Percentiles rank a stretch among this genome's conserved stretches.
Conservation (phyloP, 1,284 basidiomycete species). For the Malassezia psittaci region DNA sequence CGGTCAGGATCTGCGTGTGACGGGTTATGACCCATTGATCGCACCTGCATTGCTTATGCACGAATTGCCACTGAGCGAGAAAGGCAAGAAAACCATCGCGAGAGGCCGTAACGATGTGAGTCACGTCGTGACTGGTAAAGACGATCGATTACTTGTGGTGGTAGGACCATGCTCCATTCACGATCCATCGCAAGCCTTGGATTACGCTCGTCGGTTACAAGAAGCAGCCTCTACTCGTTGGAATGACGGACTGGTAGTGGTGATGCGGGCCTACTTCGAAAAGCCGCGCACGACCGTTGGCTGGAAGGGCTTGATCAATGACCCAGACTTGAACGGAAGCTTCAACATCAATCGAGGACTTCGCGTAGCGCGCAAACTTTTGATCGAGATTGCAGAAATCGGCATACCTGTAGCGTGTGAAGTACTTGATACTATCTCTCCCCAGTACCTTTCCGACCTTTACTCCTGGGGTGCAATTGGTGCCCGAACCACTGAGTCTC, state of each 20-base stretch:
- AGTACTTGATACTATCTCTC: conserved; percentile 60
- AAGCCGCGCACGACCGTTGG: conserved; percentile 66
- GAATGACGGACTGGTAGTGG: conserved; percentile 67
- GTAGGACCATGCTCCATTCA: conserved; percentile 91
- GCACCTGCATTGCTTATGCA: conserved; percentile 38
- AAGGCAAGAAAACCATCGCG: conserved; percentile 34
- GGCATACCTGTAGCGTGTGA: conserved; percentile 91
- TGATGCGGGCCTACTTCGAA: conserved; percentile 90
- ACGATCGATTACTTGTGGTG: conserved; percentile 46
- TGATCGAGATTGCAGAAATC: conserved; percentile 75
- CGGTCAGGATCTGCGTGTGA: conserved; percentile 38
- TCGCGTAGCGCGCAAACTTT: conserved; percentile 68
- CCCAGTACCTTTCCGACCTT: conserved; percentile 57
- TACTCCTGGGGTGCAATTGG: conserved; percentile 97
- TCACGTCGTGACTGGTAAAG: conserved; percentile 39
- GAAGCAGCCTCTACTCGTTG: conserved; percentile 50
- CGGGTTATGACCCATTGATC: conserved; percentile 45
- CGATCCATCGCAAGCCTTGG: conserved; percentile 72
- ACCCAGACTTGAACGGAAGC: conserved; percentile 82
- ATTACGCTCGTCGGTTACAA: conserved; percentile 61
- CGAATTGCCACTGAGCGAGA: conserved; percentile 36
- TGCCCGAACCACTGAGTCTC: conserved; percentile 68
- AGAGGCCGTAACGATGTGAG: conserved; percentile 28
- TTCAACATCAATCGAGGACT: conserved; percentile 93
- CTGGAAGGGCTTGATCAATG: conserved; percentile 60